These are phyloP conservation scores for Zymoseptoria brevis DNA, from an alignment of 2,329 filamentous ascomycete species.

Conservation along the genomic window DNA sequence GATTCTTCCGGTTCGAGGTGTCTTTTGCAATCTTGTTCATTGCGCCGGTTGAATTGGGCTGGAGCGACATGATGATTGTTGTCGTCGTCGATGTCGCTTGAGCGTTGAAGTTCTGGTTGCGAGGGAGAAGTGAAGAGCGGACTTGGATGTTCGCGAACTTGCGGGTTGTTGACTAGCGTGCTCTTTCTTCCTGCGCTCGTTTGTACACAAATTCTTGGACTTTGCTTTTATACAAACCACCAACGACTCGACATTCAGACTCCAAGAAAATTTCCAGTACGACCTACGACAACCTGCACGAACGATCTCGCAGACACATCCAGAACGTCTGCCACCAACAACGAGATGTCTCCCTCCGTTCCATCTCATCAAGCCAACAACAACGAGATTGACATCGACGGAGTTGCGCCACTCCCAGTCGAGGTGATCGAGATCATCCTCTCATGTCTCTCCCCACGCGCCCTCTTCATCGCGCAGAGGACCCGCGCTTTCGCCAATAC, in stretches of 20 bases:
- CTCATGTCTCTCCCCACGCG: too few species aligned
- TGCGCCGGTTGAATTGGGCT: background rate
- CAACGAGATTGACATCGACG: background rate
- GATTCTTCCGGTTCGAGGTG: background rate
- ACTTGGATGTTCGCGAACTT: background rate
- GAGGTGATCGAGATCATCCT: too few species aligned
- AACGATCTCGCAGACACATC: background rate
- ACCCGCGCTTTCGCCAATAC: too few species aligned
- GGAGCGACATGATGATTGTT: background rate
- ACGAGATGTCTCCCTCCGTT: background rate
- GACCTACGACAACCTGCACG: background rate
- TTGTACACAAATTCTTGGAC: background rate
- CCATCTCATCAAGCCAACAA: background rate
- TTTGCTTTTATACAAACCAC: background rate
- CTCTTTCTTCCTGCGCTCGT: background rate
- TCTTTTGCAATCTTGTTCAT: background rate
- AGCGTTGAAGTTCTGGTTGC: background rate
- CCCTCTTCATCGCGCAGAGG: too few species aligned
- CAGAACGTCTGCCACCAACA: background rate
- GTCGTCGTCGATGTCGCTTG: background rate
- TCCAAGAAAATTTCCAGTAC: background rate
- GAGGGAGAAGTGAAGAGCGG: background rate
- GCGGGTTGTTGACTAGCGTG: background rate
- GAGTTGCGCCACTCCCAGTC: too few species aligned
- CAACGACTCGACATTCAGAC: background rate